Evolutionary conservation across 768 basidiomycete genomes (phyloP), one percentile per base, ranked within the genome.

Genomic region (Gyrodon lividus): DNA sequence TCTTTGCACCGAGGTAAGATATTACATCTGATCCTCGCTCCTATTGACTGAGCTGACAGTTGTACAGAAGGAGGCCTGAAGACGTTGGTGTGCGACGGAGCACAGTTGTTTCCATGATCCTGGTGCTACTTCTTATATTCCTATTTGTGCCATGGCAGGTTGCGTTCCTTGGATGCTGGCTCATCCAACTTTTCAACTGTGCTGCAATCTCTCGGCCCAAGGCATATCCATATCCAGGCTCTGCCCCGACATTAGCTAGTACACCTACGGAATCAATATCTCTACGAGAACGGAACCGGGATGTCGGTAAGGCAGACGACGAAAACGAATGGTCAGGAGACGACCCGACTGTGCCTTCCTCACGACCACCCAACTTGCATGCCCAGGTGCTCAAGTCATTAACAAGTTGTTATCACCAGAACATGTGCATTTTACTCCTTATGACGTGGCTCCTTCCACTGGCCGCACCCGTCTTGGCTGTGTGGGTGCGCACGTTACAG

Each of bases 131-230:
- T 14, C 70, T 86, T n/a, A 84, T 94, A 34, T 79, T 86, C 52
- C 56, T 89, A 34, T 71, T 93, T 46, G 74, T 95, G n/a, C 94
- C 94, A 0, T 92, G 91, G 83, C 94, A 97, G 69, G 88, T 95
- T 9, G 92, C 88, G 5, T 94, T 88, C 69, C 76, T 96, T 20
- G 85, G 89, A 17, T 84, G 84, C 57, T 91, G 90, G 84, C 53
- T 85, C n/a, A 81, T 88, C 45, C 91, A 92, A 53, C 70, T 91
- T 40, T 72, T 80, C 59, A 85, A 82, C 33, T 90, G 87, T 58
- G 77, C 77, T 16, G 70, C 66, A 33, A 46, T 57, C 31, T 37
- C 39, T 37, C 51, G 59, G 44, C 35, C 48, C 28, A 56, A 55
- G 28, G 20, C 40, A 6, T 57, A 56, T 23, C 23, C 40, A 6